Conservation (phyloP, 2,329 filamentous ascomycete species). For the Samsoniella hepiali region DNA sequence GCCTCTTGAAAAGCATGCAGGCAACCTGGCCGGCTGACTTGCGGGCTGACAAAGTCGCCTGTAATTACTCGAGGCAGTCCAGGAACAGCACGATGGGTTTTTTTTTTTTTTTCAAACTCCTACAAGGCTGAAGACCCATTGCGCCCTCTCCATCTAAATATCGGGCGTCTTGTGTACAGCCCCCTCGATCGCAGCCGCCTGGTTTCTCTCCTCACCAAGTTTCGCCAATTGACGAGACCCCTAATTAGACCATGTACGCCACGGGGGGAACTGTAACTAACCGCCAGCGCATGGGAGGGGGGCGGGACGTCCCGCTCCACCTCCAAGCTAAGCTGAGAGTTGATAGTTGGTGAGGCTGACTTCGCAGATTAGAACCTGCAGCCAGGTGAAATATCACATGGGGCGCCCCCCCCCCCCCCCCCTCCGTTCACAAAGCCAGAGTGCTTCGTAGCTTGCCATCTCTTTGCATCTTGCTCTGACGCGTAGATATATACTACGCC, state of each 20-base stretch:
- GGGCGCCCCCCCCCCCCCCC: not conserved
- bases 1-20: not conserved
- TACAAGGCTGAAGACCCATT: not conserved
- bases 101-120: too few species aligned
- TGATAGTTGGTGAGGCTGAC: conserved; percentile 13
- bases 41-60: not conserved
- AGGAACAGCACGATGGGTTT: too few species aligned
- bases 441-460: not conserved
- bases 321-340: conserved; percentile 5
- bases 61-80: not conserved
- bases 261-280: not conserved
- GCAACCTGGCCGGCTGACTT: conserved; percentile 8
- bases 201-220: not conserved
- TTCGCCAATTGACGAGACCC: not conserved
- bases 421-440: not conserved
- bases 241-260: conserved; percentile 4
- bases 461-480: not conserved
- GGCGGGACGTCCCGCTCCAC: conserved; percentile 16
- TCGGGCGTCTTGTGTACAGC: not conserved
- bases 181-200: not conserved
- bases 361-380: not conserved
- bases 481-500: not conserved
- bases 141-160: not conserved
- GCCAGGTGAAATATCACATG: conserved; percentile 7
- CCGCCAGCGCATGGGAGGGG: not conserved